Evolutionary conservation across 768 basidiomycete genomes (phyloP).

Genomic region (Omphalotus guepiniiformis): DNA sequence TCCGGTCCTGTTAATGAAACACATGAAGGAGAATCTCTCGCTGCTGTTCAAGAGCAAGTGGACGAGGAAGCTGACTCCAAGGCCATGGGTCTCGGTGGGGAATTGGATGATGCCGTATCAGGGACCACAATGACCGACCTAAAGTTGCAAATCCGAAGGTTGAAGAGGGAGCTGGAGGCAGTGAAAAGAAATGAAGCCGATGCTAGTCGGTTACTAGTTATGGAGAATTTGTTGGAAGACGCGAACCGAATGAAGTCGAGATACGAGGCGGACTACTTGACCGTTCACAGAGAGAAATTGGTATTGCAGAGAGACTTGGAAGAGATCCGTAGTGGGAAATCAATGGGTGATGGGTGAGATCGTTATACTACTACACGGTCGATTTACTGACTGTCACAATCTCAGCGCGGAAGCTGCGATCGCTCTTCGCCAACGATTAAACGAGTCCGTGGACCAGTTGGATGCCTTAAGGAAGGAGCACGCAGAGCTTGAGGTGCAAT

Average conservation of each 20-base stretch:
- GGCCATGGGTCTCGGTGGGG: conserved; percentile 68
- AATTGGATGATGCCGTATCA: conserved; percentile 80
- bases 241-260: conserved; percentile 86
- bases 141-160: conserved; percentile 79
- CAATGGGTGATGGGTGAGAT: conserved; percentile 70
- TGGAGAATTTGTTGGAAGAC: conserved; percentile 89
- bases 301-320: conserved; percentile 79
- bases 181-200: conserved; percentile 74
- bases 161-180: conserved; percentile 77
- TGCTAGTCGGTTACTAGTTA: conserved; percentile 70
- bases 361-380: too few species aligned
- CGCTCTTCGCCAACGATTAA: conserved; percentile 81
- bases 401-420: conserved; percentile 79
- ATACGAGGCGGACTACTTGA: conserved; percentile 85
- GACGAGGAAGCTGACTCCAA: conserved; percentile 40
- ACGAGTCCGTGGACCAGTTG: conserved; percentile 81
- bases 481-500: conserved; percentile 66
- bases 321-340: conserved; percentile 85
- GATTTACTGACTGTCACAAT: conserved; percentile 5
- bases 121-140: conserved; percentile 90
- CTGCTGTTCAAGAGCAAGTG: conserved; percentile 23
- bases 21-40: conserved; percentile 45
- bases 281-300: conserved; percentile 78
- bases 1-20: neutral
- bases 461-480: conserved; percentile 67